Evolutionary conservation across 2,329 filamentous ascomycete genomes (phyloP).

Genomic region (Xylariaceae sp.): DNA sequence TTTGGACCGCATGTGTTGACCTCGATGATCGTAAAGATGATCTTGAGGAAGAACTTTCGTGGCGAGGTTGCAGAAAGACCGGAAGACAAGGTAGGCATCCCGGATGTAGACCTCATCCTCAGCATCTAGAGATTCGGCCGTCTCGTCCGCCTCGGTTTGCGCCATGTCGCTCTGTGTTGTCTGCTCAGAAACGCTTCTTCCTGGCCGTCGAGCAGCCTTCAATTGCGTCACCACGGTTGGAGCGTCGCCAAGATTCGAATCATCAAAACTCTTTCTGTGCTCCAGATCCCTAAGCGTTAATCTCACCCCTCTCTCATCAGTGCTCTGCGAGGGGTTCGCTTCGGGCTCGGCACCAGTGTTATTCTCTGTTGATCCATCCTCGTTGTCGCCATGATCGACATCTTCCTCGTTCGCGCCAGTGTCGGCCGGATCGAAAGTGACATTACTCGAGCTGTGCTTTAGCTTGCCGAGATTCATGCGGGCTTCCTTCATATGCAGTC

Average conservation of each 20-base stretch:
- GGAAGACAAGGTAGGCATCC: constrained; percentile 94
- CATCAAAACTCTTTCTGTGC: constrained; percentile 64
- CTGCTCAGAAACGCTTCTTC: constrained; percentile 50
- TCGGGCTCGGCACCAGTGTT: constrained; percentile 31
- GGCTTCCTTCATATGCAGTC: constrained; percentile 82
- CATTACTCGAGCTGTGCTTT: constrained; percentile 50
- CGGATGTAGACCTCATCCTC: constrained; percentile 97
- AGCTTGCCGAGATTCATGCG: constrained; percentile 56
- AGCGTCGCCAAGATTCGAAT: constrained; percentile 62
- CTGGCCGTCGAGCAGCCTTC: constrained; percentile 43
- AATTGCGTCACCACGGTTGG: constrained; percentile 64
- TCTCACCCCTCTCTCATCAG: constrained; percentile 45
- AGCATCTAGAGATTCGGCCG: constrained; percentile 57
- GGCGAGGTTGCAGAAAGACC: constrained; percentile 95
- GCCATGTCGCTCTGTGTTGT: constrained; percentile 50
- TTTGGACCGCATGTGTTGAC: constrained; percentile 96
- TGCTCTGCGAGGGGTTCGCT: constrained; percentile 24
- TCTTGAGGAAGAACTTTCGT: constrained; percentile 87
- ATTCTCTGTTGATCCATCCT: constrained; percentile 35
- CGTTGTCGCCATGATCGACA: constrained; percentile 29
- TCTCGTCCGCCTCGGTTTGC: constrained; percentile 49
- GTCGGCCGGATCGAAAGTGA: constrained; percentile 47
- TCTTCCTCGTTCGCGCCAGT: constrained; percentile 32
- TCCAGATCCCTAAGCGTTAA: constrained; percentile 64
- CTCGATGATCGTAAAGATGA: constrained; percentile 86